Evolutionary conservation across 106 monocot genomes (phyloP).

Genomic region (Alisma plantagoaquatica): DNA sequence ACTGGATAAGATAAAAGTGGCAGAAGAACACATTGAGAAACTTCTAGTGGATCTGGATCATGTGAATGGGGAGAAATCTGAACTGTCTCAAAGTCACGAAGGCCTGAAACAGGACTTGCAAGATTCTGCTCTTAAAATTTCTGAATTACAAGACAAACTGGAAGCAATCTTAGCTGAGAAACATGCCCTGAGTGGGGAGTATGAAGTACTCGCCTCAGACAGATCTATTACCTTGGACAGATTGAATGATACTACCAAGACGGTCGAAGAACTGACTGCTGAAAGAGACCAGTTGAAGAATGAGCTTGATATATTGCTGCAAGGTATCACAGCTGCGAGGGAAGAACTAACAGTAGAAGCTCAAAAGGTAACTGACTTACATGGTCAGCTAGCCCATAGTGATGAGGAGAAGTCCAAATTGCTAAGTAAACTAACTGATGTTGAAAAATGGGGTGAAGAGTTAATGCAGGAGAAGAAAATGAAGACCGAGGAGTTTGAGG

Average conservation of each 20-base stretch:
- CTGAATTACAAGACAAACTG: conserved; percentile 24
- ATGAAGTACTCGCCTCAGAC: too few species aligned
- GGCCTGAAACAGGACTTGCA: conserved; percentile 18
- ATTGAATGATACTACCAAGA: too few species aligned
- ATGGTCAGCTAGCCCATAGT: conserved; percentile 14
- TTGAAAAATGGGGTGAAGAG: conserved; percentile 10
- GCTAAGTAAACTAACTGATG: conserved; percentile 7
- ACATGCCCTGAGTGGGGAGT: too few species aligned
- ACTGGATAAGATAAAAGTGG: conserved; percentile 5
- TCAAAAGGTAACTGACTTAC: conserved; percentile 18
- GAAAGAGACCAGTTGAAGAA: too few species aligned
- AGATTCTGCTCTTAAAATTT: conserved; percentile 14
- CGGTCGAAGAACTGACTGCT: too few species aligned
- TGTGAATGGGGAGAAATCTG: conserved; percentile 6
- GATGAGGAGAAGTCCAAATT: conserved; percentile 6
- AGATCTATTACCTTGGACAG: too few species aligned
- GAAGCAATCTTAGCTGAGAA: too few species aligned
- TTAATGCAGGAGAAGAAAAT: conserved; percentile 6
- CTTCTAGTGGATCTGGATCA: conserved; percentile 20
- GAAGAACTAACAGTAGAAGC: conserved; percentile 24
- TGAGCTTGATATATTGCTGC: too few species aligned
- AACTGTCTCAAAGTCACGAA: conserved; percentile 1
- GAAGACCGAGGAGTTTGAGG: conserved; percentile 22
- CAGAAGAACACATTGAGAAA: conserved; percentile 14
- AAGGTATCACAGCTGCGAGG: conserved; percentile 22